phyloP scores from a whole-genome alignment of 2,329 filamentous ascomycete species.

The Diaporthe longicolla region DNA sequence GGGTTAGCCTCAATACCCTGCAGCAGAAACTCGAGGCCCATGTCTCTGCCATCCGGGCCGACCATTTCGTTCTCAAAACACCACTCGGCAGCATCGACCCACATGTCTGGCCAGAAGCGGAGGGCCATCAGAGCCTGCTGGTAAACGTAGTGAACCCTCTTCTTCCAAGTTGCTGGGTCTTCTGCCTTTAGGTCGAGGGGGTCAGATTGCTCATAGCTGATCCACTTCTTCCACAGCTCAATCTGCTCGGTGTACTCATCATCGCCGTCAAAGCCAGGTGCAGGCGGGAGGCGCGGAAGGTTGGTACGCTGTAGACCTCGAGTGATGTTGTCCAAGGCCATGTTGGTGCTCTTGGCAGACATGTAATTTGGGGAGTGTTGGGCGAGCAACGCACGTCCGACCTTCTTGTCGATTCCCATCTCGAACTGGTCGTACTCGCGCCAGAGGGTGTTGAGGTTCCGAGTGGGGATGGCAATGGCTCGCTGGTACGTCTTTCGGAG shows the following conservation, averaged over 20 bases:
- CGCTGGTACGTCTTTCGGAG: slow-evolving; percentile 93
- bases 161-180: slow-evolving; percentile 80
- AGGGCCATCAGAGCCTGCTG: slow-evolving; percentile 94
- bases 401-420: slow-evolving; percentile 92
- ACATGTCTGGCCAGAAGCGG: slow-evolving; percentile 94
- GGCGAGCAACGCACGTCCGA: slow-evolving; percentile 93
- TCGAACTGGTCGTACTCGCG: slow-evolving; percentile 99
- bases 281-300: slow-evolving; percentile 84
- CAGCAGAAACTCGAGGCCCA: slow-evolving; percentile 82
- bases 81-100: slow-evolving; percentile 95
- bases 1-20: slow-evolving; percentile 92
- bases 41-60: slow-evolving; percentile 69
- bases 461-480: slow-evolving; percentile 88
- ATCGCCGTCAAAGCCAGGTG: slow-evolving; percentile 88
- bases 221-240: slow-evolving; percentile 92
- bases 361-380: slow-evolving; percentile 95
- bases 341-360: slow-evolving; percentile 93
- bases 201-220: slow-evolving; percentile 95
- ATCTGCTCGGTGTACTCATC: slow-evolving; percentile 88
- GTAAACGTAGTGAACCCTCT: slow-evolving; percentile 90
- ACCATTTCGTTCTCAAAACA: slow-evolving; percentile 83
- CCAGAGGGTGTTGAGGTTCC: slow-evolving; percentile 88
- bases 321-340: slow-evolving; percentile 90
- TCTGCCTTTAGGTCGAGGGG: slow-evolving; percentile 88
- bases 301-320: slow-evolving; percentile 82